phyloP scores from a whole-genome alignment of 139 green algal species.

The Trebouxia sp. region DNA sequence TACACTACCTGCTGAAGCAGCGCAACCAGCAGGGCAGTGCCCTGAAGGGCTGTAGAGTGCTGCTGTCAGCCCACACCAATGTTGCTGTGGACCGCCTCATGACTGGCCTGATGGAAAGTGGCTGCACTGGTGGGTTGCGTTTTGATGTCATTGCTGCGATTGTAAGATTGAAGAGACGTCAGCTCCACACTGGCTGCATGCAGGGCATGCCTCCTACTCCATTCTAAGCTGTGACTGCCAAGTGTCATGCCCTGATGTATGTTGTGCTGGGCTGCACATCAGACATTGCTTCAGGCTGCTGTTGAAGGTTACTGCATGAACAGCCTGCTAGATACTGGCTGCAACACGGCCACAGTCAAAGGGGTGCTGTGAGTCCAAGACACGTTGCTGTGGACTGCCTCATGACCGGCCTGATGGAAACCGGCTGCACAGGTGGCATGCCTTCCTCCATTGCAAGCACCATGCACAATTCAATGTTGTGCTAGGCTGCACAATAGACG shows the following conservation, averaged over 20 bases:
- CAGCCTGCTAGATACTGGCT: no score
- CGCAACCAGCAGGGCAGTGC: constrained; percentile 8
- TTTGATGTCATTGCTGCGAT: not conserved
- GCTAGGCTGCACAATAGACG: no score
- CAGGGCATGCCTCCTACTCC: not conserved
- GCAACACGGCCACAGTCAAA: no score
- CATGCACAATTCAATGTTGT: no score
- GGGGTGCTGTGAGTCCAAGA: constrained; percentile 84
- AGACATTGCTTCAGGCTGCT: no score
- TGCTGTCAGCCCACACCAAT: constrained; percentile 84
- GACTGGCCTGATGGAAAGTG: constrained; percentile 54
- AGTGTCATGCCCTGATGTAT: no score
- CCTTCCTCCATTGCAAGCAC: no score
- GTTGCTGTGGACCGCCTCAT: constrained; percentile 84
- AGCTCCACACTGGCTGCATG: constrained; percentile 57
- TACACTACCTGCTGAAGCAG: constrained; percentile 60
- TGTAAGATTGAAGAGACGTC: no score
- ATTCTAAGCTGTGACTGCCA: no score
- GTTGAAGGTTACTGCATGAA: no score
- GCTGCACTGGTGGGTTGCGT: constrained; percentile 47
- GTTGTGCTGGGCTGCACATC: no score
- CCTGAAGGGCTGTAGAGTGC: constrained; percentile 42
- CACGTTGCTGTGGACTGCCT: constrained; percentile 83
- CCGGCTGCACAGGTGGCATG: constrained; percentile 50
- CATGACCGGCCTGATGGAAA: constrained; percentile 59